Conservation (phyloP, 495 filamentous ascomycete species). For the Neurospora discreta region DNA sequence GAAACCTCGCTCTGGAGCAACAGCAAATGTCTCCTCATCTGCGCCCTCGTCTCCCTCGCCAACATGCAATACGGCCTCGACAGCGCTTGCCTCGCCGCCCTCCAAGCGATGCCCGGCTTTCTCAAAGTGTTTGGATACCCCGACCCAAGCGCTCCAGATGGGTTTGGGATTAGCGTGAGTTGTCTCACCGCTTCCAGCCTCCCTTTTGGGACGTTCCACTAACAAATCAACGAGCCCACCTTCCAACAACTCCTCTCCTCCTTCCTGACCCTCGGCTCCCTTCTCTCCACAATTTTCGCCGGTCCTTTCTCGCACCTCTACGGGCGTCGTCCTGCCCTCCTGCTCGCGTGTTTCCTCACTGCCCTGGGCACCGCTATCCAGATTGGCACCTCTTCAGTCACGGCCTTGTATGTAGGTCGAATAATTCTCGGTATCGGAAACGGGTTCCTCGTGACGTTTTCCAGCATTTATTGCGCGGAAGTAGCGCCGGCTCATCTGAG, state of each 20-base stretch:
- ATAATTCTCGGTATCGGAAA: constrained; percentile 42
- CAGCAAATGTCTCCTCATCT: constrained; percentile 29
- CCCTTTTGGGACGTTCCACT: background rate
- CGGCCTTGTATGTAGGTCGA: constrained; percentile 38
- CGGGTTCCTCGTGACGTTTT: constrained; percentile 43
- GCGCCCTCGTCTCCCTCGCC: constrained; percentile 26
- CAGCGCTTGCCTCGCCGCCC: constrained; percentile 44
- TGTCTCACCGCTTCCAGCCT: background rate
- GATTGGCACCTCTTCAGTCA: constrained; percentile 32
- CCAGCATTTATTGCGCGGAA: constrained; percentile 37
- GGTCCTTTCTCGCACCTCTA: constrained; percentile 39
- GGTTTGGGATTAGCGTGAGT: constrained; percentile 12
- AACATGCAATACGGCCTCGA: constrained; percentile 49
- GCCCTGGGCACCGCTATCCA: constrained; percentile 35
- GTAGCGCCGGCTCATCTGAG: constrained; percentile 26
- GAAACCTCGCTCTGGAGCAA: constrained; percentile 31
- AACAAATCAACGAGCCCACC: constrained; percentile 9
- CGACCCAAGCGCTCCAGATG: constrained; percentile 5
- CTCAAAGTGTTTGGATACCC: constrained; percentile 29
- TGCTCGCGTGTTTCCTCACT: constrained; percentile 35
- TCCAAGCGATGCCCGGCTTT: constrained; percentile 52
- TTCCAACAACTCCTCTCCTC: constrained; percentile 46
- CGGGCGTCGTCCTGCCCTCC: constrained; percentile 40
- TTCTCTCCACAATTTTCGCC: constrained; percentile 41
- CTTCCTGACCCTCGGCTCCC: constrained; percentile 47